Base-by-base conservation (phyloP, 768 basidiomycete genomes). In the Kwoniella sp. region DNA sequence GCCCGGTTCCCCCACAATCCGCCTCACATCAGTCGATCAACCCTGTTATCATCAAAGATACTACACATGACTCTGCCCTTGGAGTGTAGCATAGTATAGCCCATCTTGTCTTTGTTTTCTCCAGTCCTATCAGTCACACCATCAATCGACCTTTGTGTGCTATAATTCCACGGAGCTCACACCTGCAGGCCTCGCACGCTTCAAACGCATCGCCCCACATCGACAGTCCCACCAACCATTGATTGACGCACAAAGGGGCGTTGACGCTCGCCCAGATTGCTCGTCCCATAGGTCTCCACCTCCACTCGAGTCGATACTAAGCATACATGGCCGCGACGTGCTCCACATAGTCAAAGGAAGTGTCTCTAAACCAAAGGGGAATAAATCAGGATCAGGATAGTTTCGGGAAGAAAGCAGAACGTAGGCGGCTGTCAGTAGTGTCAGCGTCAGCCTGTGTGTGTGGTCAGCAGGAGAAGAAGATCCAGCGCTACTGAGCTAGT, bases 261-360 rank as follows among this genome's bases (percentile, higher is more conserved):
- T 45, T 17, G 41, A 11, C 41, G 20, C 15, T 45, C 11, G 15
- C 20, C 41, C 11, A 45, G 41, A 45, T 45, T 17, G 41, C 20
- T 45, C 41, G 17, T 3, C 41, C 41, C 41, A 45, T n/a, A n/a
- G n/a, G n/a, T 3, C 41, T 45, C 41, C 15, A 9, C 41, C 41
- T 34, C 17, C 41, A 25, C 60, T 61, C 41, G 41, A 45, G 41
- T 45, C 41, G 41, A 45, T 3, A 45, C 4, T 4, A 45, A 3
- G 20, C 8, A 45, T 17, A 45, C 15, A 9, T 11, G 9, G 37
- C 37, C 53, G 38, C 61, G 37, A 50, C 61, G 30, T 45, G 52
- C 54, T 54, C 26, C 61, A 52, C 52, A 37, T 22, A 9, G 30
- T 57, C n/a, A 57, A 57, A 57, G 55, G 55, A 57, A 23, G 55